These are phyloP conservation scores for Pharus latifolius DNA, from an alignment of 176 grass and related monocot species.

Conservation along the genomic window DNA sequence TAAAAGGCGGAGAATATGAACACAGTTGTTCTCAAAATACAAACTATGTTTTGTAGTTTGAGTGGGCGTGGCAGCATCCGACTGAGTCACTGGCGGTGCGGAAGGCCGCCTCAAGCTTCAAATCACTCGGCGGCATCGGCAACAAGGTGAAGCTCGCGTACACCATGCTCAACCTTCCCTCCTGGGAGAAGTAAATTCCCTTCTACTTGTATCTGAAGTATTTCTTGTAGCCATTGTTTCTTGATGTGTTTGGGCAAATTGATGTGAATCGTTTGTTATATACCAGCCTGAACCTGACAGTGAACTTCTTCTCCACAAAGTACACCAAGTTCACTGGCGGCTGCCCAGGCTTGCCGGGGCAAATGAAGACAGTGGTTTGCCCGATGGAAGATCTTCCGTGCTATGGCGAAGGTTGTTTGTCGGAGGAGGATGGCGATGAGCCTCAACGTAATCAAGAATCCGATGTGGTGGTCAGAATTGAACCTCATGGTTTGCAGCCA, in stretches of 20 bases:
- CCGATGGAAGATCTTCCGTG: slow-evolving; percentile 73
- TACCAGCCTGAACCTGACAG: slow-evolving; percentile 67
- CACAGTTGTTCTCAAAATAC: background rate
- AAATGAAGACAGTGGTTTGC: slow-evolving; percentile 53
- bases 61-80: slow-evolving; percentile 98
- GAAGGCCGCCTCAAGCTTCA: slow-evolving; percentile 68
- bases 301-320: slow-evolving; percentile 93
- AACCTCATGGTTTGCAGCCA: background rate
- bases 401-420: slow-evolving; percentile 1
- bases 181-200: slow-evolving; percentile 67
- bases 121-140: slow-evolving; percentile 62
- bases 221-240: background rate
- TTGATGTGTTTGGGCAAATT: background rate
- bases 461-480: background rate
- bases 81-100: slow-evolving; percentile 72
- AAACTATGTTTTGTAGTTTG: slow-evolving; percentile 52
- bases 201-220: background rate
- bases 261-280: background rate
- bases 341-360: slow-evolving; percentile 46
- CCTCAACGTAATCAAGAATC: background rate
- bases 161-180: slow-evolving; percentile 84
- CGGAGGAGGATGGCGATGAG: slow-evolving; percentile 8
- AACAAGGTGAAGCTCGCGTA: slow-evolving; percentile 91
- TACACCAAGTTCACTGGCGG: slow-evolving; percentile 53
- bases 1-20: too few relatives aligned